Base-by-base conservation (phyloP, 2,329 filamentous ascomycete genomes). In the Trichophyton simii region DNA sequence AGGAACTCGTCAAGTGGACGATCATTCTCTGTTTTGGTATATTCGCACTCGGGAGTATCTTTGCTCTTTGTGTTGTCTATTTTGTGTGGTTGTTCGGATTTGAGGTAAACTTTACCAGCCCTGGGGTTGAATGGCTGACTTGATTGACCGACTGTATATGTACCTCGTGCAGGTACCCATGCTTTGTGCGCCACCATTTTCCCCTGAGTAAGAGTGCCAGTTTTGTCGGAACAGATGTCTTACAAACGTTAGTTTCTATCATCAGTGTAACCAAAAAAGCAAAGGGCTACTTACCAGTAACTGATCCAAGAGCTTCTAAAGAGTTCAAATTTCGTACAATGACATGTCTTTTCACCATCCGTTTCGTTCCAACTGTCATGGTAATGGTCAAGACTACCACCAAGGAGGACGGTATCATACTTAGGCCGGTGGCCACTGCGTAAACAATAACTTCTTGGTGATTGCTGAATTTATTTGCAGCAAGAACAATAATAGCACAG, bases 301-400 rank as follows among this genome's bases (percentile, higher is more conserved):
- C 82, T 59, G 80, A 82, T 42, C 84, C 84, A 2, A 86, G 76
- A 3, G 83, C 83, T 70, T 86, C 81, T 3, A 82, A 68, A 1
- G 80, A 80, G 62, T 80, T 76, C 58, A 84, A 70, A 64, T 82
- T 82, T 22, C 82, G 78, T 52, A 84, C 81, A 67, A 83, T 81
- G 57, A 83, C 80, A 68, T 83, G 69, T 59, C 80, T 72, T 63
- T 81, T 68, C 8, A 81, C 79, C 81, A 83, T 83, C 28, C 77
- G 75, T 65, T 79, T 83, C 3, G 82, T 83, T 3, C 82, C 83
- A 28, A 81, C 81, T 9, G 82, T 80, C 77, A 87, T 85, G 2
- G 84, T 86, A 59, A 87, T 86, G 67, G 84, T 87, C 28, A 87
- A 72, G 2, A 87, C 83, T 3, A 84, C 83, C 38, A 86, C 82